Conservation (phyloP, 257 asterid genomes). For the Lycium barbarum region DNA sequence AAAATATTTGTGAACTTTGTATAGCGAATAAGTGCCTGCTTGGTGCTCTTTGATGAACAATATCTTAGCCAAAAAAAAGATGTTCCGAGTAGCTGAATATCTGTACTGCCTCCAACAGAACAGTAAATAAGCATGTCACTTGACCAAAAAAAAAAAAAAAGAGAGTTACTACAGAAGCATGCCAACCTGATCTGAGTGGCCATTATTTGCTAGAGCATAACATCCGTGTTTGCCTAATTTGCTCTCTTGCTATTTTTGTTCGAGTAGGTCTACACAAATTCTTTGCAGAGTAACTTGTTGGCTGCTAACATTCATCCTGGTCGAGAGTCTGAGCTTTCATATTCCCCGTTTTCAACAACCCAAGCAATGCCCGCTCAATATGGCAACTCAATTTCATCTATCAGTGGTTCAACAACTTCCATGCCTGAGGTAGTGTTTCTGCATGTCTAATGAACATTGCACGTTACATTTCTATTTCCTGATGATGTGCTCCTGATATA, state of each 20-base stretch:
- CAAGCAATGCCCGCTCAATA: conserved; percentile 64
- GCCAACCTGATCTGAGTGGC: background rate
- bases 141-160: too few relatives aligned
- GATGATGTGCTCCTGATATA: too few relatives aligned
- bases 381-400: conserved; percentile 64
- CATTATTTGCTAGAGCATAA: background rate
- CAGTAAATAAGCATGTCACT: conserved; percentile 1
- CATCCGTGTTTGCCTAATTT: conserved; percentile 14
- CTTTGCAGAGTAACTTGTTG: conserved; percentile 62
- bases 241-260: conserved; percentile 13
- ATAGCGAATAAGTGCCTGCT: background rate
- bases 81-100: background rate
- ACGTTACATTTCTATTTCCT: background rate
- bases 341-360: conserved; percentile 59
- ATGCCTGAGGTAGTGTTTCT: conserved; percentile 65
- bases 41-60: conserved; percentile 16
- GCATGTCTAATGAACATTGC: background rate
- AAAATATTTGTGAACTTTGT: conserved; percentile 21
- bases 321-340: conserved; percentile 74
- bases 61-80: background rate
- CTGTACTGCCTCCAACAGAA: background rate
- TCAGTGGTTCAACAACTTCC: conserved; percentile 60
- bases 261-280: conserved; percentile 61
- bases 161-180: background rate
- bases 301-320: conserved; percentile 63